These are phyloP conservation scores for Alternaria sp. DNA, from an alignment of 2,329 filamentous ascomycete genomes.

Conservation along the genomic window DNA sequence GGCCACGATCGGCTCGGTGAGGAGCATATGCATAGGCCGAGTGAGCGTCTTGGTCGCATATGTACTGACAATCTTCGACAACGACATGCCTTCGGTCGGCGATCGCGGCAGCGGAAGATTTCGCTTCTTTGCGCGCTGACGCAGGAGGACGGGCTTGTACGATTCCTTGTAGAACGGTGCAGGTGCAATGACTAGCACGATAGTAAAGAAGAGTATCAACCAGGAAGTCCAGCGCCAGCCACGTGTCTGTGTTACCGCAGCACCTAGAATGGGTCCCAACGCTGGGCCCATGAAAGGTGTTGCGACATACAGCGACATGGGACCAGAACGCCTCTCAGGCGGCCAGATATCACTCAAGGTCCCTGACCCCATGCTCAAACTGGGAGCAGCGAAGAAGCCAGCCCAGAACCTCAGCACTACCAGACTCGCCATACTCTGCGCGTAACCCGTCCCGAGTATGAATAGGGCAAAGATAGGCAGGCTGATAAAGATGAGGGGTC, in stretches of 20 bases:
- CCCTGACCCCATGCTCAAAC: slow-evolving; percentile 48
- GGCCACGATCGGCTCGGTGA: slow-evolving; percentile 33
- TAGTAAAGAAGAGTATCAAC: slow-evolving; percentile 49
- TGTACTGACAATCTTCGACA: slow-evolving; percentile 1
- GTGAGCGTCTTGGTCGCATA: slow-evolving; percentile 41
- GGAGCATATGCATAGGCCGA: slow-evolving; percentile 55
- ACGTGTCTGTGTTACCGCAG: slow-evolving; percentile 45
- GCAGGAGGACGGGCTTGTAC: slow-evolving; percentile 57
- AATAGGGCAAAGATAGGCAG: slow-evolving; percentile 67
- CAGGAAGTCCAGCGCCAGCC: slow-evolving; percentile 51
- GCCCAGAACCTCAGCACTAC: slow-evolving; percentile 67
- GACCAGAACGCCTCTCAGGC: slow-evolving; percentile 36
- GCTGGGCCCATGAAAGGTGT: slow-evolving; percentile 47
- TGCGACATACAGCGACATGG: slow-evolving; percentile 41
- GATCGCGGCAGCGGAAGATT: slow-evolving; percentile 2
- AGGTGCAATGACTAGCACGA: slow-evolving; percentile 37
- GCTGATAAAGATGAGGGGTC: slow-evolving; percentile 71
- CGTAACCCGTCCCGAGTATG: slow-evolving; percentile 50
- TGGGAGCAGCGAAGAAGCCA: slow-evolving; percentile 38
- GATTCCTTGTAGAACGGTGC: slow-evolving; percentile 58
- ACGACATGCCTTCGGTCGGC: slow-evolving; percentile 11
- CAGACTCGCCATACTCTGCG: slow-evolving; percentile 71
- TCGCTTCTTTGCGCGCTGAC: slow-evolving; percentile 35
- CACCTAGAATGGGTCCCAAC: slow-evolving; percentile 49
- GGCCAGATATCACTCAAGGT: slow-evolving; percentile 47